Conservation (phyloP, 129 eudicot genomes). For the Pittosporum tobira region DNA sequence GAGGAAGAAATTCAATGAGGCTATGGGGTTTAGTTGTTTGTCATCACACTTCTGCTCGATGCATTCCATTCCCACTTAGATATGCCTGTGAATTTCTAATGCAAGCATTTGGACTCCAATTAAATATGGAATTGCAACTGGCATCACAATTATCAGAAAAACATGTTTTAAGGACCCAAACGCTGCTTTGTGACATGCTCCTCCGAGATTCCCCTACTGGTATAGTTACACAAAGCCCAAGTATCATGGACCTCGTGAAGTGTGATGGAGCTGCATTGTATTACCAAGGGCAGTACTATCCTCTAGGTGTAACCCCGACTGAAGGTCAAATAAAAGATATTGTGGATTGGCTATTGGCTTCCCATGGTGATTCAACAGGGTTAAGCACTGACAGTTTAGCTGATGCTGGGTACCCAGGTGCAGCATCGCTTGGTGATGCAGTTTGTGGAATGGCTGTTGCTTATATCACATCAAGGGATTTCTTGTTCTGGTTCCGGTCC, state of each 20-base stretch:
- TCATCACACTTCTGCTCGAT: conserved; percentile 83
- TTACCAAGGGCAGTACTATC: conserved; percentile 66
- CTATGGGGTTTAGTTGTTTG: conserved; percentile 97
- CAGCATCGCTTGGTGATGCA: conserved; percentile 63
- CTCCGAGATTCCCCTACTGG: conserved; percentile 85
- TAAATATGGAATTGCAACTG: conserved; percentile 77
- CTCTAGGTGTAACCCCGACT: conserved; percentile 74
- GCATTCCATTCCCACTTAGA: conserved; percentile 77
- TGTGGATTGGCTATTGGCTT: conserved; percentile 68
- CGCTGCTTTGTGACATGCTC: conserved; percentile 85
- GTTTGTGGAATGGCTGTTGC: conserved; percentile 99
- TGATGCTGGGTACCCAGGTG: conserved; percentile 92
- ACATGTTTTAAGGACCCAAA: conserved; percentile 73
- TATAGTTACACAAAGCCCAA: conserved; percentile 82
- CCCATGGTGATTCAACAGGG: conserved; percentile 78
- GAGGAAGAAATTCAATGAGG: conserved; percentile 54
- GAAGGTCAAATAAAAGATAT: conserved; percentile 83
- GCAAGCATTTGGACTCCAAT: conserved; percentile 94
- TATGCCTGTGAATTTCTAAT: conserved; percentile 90
- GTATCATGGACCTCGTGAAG: conserved; percentile 88
- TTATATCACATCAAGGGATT: conserved; percentile 63
- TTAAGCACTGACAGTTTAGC: conserved; percentile 92
- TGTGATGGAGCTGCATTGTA: conserved; percentile 91
- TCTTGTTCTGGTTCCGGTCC: conserved; percentile 90
- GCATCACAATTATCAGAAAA: conserved; percentile 72